These are phyloP conservation scores for Diaporthe nobilis DNA, from an alignment of 2,329 filamentous ascomycete genomes.

Conservation along the genomic window DNA sequence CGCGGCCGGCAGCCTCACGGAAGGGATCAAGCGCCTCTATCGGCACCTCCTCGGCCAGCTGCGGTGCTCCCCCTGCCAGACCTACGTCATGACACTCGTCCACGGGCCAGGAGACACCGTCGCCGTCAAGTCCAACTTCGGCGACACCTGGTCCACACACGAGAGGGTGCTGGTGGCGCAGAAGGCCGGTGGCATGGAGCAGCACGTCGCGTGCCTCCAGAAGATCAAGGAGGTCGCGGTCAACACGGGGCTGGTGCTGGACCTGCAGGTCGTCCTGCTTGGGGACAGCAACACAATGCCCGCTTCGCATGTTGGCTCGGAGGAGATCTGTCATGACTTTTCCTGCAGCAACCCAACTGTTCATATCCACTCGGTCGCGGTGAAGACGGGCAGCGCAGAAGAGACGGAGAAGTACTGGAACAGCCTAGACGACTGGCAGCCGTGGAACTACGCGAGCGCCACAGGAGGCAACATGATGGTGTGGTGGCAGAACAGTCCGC, in stretches of 20 bases:
- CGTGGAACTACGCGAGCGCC: constrained; percentile 2
- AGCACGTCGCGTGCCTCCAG: constrained; percentile 5
- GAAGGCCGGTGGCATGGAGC: not conserved
- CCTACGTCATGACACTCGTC: constrained; percentile 24
- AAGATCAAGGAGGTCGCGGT: constrained; percentile 10
- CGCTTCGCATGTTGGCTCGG: not conserved
- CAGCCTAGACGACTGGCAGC: not conserved
- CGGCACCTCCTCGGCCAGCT: not conserved
- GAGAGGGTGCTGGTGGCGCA: not conserved
- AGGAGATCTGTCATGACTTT: not conserved
- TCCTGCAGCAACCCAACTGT: not conserved
- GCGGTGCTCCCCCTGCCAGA: not conserved
- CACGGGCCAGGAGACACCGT: not conserved
- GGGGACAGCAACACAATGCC: not conserved
- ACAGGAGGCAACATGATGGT: constrained; percentile 2
- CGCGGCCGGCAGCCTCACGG: constrained; percentile 1
- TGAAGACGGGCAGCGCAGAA: not conserved
- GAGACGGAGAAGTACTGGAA: not conserved
- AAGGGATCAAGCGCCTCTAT: constrained; percentile 7
- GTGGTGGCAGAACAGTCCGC: not conserved
- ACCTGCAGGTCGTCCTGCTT: constrained; percentile 14
- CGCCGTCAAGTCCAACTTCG: not conserved
- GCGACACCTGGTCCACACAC: not conserved
- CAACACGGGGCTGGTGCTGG: not conserved
- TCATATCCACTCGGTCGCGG: constrained; percentile 9